phyloP scores from a whole-genome alignment of 2,329 filamentous ascomycete genomes.

The Phoma sp. region DNA sequence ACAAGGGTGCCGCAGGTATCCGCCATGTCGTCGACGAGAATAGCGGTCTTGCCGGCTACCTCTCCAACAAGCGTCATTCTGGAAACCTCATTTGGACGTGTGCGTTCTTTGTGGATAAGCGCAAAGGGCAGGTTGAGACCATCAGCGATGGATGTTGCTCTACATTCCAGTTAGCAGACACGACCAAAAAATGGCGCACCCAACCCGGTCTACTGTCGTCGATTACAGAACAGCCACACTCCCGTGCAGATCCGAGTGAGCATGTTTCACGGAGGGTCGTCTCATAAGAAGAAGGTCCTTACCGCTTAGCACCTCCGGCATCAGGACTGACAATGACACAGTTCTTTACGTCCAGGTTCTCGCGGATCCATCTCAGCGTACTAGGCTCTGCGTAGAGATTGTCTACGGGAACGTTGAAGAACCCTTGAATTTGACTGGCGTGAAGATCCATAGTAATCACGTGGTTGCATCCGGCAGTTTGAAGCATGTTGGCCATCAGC shows the following conservation, averaged over 20 bases:
- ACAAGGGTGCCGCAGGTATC: conserved; percentile 89
- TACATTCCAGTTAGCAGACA: conserved; percentile 39
- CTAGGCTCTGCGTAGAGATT: conserved; percentile 94
- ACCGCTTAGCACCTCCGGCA: conserved; percentile 91
- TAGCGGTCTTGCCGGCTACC: conserved; percentile 87
- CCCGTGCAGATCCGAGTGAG: background rate
- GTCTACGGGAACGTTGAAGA: conserved; percentile 84
- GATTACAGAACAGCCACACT: background rate
- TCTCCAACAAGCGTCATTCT: conserved; percentile 97
- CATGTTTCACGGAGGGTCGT: background rate
- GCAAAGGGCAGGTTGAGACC: conserved; percentile 89
- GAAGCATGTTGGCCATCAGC: conserved; percentile 96
- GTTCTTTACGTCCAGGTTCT: conserved; percentile 80
- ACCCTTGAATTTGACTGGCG: conserved; percentile 91
- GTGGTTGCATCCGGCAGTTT: conserved; percentile 90
- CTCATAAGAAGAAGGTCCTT: conserved; percentile 27
- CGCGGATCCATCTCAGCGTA: conserved; percentile 87
- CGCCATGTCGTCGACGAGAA: conserved; percentile 97
- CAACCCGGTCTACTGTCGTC: background rate
- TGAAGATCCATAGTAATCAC: conserved; percentile 97
- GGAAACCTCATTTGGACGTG: conserved; percentile 87
- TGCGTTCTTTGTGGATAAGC: conserved; percentile 95
- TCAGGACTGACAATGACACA: conserved; percentile 95
- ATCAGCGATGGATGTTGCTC: conserved; percentile 91
- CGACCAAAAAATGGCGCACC: background rate